Base-by-base conservation (phyloP, 2,329 filamentous ascomycete species). In the Cryphonectria carpinicola region DNA sequence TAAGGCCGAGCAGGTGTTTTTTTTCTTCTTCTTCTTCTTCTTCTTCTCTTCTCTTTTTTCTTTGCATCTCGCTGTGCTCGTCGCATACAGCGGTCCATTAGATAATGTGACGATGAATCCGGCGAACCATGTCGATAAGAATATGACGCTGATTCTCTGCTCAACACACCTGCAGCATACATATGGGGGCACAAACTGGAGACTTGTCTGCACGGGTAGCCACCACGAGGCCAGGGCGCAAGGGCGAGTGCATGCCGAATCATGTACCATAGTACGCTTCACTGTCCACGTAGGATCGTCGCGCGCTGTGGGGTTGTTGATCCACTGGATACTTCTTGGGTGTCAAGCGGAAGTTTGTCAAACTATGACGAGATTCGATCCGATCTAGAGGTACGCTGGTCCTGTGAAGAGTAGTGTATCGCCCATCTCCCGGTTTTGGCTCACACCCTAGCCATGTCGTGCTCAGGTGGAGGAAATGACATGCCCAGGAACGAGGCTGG, bases 371-470 rank as follows among this genome's bases (percentile, higher is more conserved):
- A 58, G 25, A 58, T 17, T 19, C 54, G 54, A 32, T 39, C 32
- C 35, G 22, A 61, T 37, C 58, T 19, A 61, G 35, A 61, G 11
- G 35, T 37, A 19, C 5, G 19, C 22, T 28, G 46, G 22, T 37
- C 54, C n/a, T 28, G 22, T 49, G 64, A 56, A 17, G 7, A 14
- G 41, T 25, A 39, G 25, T 32, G 32, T 19, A 25, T 49, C 19
- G 19, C 46, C 13, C 46, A 28, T 19, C 46, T 54, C 64, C 64
- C 54, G 64, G 37, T 39, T 49, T 35, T 66, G 64, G 37, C 32
- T 28, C 64, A 56, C 64, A 56, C 56, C 46, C 37, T 49, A 19
- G 32, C 32, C 28, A 37, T 35, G 41, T 8, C n/a, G 32, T 66
- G 43, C 43, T 66, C 25, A 32, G 43, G 63, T 17, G 49, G 35